Base-by-base conservation (phyloP, 2,329 filamentous ascomycete genomes). In the Pseudogymnoascus sp. region DNA sequence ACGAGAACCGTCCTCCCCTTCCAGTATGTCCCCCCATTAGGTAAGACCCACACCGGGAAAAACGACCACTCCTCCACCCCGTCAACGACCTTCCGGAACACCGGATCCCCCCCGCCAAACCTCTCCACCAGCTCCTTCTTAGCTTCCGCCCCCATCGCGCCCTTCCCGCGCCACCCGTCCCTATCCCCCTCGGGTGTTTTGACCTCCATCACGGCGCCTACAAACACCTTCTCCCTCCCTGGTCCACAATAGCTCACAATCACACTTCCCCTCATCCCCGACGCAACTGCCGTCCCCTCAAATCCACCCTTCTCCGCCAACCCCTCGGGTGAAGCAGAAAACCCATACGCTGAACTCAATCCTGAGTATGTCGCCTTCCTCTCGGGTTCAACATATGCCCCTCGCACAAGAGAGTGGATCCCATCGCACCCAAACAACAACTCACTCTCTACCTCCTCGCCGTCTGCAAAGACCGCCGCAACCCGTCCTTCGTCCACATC, bases 351-450 rank as follows among this genome's bases (percentile, higher is more conserved):
- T 25, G 37, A 37, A 10, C 55, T 60, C 5, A 64, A 29, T 10
- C 55, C 37, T 2, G 63, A 63, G 48, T 65, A 64, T 5, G 58
- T 61, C n/a, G 61, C 42, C 21, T 13, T 25, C n/a, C 60, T 33
- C 21, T 27, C 58, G 0, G 66, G 61, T 15, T 67, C 62, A 12
- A 68, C 63, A 62, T 67, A 69, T 21, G 66, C 55, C 3, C 25
- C 45, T 1, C 72, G 67, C 10, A 73, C 67, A 1, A 66, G 65
- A 1, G 72, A 73, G 62, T 73, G 71, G 33, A 74, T 69, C 12
- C 73, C 73, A 61, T 74, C 72, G 60, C 69, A 69, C 1, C 68
- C 72, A 13, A 74, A 63, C 5, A 74, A 63, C n/a, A 74, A 62
- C 62, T 72, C 68, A 3, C 65, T 69, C 4, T 61, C 64, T 5